Evolutionary conservation across 371 early-diverging fungal species (phyloP).

Genomic region (Mortierella sp.): DNA sequence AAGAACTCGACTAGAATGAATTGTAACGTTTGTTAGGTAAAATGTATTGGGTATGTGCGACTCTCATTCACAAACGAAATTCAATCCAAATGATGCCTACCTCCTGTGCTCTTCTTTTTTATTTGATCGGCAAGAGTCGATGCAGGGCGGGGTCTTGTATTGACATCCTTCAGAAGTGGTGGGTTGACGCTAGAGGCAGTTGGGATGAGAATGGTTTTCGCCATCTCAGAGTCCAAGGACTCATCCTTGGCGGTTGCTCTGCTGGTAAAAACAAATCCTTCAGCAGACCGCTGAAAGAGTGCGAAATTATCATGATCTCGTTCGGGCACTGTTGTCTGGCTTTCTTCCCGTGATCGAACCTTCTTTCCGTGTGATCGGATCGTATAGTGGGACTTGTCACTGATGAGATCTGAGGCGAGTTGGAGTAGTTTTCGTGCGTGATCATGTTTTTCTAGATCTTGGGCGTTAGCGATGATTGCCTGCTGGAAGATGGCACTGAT

Average conservation of each 20-base stretch:
- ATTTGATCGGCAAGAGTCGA: constrained; percentile 17
- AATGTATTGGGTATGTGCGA: neutral
- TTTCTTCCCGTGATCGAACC: constrained; percentile 40
- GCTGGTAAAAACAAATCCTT: constrained; percentile 54
- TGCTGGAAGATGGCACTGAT: constrained; percentile 30
- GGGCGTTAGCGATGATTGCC: constrained; percentile 12
- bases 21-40: neutral
- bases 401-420: constrained; percentile 33
- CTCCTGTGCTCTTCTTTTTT: constrained; percentile 36
- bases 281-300: constrained; percentile 40
- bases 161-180: constrained; percentile 43
- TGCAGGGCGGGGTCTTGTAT: constrained; percentile 31
- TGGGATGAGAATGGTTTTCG: constrained; percentile 36
- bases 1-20: constrained; percentile 41
- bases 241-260: constrained; percentile 35
- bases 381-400: constrained; percentile 47
- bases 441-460: constrained; percentile 18
- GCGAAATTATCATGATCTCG: constrained; percentile 46
- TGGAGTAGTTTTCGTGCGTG: constrained; percentile 36
- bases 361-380: constrained; percentile 56
- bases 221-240: constrained; percentile 28
- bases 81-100: constrained; percentile 13
- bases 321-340: constrained; percentile 17
- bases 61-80: neutral
- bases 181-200: constrained; percentile 26